Percentiles rank a stretch among this genome's conserved stretches.
Evolutionary conservation across 2,329 filamentous ascomycete species (phyloP).

Genomic region (Alternaria novae-zelandiae): DNA sequence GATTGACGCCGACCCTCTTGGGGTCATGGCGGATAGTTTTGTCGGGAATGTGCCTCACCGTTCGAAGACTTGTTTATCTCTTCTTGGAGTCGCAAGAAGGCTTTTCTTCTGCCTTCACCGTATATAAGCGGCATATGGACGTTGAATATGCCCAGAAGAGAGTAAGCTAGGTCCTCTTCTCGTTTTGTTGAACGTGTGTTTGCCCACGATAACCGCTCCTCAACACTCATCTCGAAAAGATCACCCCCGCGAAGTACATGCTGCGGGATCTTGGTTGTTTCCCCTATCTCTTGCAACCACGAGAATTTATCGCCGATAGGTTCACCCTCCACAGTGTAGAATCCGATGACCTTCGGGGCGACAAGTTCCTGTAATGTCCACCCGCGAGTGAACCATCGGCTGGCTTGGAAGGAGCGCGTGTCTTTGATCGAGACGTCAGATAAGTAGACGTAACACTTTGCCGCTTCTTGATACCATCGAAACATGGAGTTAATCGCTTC

Average conservation of each 20-base stretch:
- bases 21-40: too few species aligned
- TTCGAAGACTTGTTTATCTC: neutral
- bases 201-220: conserved; percentile 4
- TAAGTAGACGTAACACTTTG: neutral
- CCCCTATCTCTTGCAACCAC: neutral
- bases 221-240: neutral
- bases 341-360: neutral
- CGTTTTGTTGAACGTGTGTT: neutral
- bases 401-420: neutral
- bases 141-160: neutral
- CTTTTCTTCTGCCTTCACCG: neutral
- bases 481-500: neutral
- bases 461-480: neutral
- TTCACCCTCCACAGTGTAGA: neutral
- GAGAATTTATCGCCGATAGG: neutral
- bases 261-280: neutral
- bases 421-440: neutral
- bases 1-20: too few species aligned
- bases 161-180: neutral
- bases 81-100: neutral
- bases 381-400: neutral
- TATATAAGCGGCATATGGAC: neutral
- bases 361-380: neutral
- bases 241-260: neutral
- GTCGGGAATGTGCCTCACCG: neutral